Percentiles rank a stretch among this genome's conserved stretches.
Evolutionary conservation across 495 filamentous ascomycete genomes (phyloP).

Genomic region (Lindgomyces ingoldianus): DNA sequence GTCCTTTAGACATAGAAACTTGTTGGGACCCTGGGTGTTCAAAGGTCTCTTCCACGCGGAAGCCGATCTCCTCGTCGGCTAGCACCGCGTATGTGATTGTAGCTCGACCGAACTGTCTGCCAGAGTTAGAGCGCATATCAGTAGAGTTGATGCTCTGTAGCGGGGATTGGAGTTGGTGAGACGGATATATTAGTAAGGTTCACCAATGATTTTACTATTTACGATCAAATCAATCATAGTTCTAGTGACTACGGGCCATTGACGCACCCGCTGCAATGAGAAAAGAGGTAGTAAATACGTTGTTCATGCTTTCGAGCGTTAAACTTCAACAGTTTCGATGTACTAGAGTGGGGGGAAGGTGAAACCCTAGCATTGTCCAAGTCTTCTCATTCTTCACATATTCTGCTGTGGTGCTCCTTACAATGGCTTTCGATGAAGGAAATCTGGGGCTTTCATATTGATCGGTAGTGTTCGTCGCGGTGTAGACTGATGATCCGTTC

Average conservation of each 20-base stretch:
- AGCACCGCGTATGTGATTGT: slow-evolving; percentile 12
- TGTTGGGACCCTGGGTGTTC: slow-evolving; percentile 28
- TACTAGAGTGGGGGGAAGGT: background rate
- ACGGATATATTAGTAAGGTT: slow-evolving; percentile 28
- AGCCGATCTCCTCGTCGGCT: slow-evolving; percentile 19
- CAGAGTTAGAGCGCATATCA: slow-evolving; percentile 29
- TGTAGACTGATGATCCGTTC: background rate
- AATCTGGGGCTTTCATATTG: background rate
- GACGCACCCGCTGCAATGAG: background rate
- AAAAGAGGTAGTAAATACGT: background rate
- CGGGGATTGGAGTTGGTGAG: slow-evolving; percentile 22
- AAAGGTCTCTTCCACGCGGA: slow-evolving; percentile 12
- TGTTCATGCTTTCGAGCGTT: background rate
- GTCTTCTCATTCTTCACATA: too few relatives aligned
- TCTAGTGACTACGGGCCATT: slow-evolving; percentile 13
- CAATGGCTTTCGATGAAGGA: too few relatives aligned
- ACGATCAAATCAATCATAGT: slow-evolving; percentile 27
- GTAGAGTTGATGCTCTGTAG: slow-evolving; percentile 24
- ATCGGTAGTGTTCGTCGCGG: background rate
- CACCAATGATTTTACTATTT: slow-evolving; percentile 30
- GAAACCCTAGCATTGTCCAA: background rate
- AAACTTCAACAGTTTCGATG: too few relatives aligned
- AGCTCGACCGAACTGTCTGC: background rate
- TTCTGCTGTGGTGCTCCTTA: too few relatives aligned
- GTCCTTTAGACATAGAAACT: slow-evolving; percentile 40